Percentiles rank a stretch among this genome's conserved stretches.
Evolutionary conservation across 1,139 yeast genomes (phyloP).

Genomic region (Tardiomyces blankii): DNA sequence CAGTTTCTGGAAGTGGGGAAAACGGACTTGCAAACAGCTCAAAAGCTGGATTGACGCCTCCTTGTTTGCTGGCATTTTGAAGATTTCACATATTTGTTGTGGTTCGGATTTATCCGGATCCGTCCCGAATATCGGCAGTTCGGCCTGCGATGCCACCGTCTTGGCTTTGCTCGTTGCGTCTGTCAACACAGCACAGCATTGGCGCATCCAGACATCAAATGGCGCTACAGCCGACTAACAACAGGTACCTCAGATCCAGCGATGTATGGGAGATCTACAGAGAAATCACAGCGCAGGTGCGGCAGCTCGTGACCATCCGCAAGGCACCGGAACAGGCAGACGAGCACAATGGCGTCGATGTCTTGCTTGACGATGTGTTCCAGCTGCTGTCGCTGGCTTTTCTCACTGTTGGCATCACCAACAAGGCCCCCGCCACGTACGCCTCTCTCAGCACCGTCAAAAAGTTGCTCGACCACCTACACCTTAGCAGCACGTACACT

Average conservation of each 20-base stretch:
- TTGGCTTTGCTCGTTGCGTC: no score
- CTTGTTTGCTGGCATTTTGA: no score
- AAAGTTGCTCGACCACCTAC: constrained; percentile 68
- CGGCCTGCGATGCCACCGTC: no score
- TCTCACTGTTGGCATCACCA: constrained; percentile 81
- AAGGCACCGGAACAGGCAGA: constrained; percentile 16
- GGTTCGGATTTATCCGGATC: no score
- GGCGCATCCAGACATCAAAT: no score
- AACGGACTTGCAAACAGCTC: no score
- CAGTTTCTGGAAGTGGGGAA: no score
- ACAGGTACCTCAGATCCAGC: constrained; percentile 31
- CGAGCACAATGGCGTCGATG: constrained; percentile 39
- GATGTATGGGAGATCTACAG: constrained; percentile 42
- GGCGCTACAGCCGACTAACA: no score
- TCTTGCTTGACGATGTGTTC: constrained; percentile 77
- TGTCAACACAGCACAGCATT: no score
- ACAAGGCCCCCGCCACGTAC: constrained; percentile 88
- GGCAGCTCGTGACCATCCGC: constrained; percentile 22
- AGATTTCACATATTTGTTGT: no score
- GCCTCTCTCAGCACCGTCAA: constrained; percentile 79
- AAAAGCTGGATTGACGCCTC: no score
- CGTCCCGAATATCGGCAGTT: no score
- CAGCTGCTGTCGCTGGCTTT: constrained; percentile 77
- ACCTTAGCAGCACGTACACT: constrained; percentile 73
- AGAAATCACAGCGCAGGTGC: constrained; percentile 12